Percentiles rank a stretch among this genome's conserved stretches.
Evolutionary conservation across 1,139 yeast species (phyloP).

Genomic region (Debaryomyces singareniensis): DNA sequence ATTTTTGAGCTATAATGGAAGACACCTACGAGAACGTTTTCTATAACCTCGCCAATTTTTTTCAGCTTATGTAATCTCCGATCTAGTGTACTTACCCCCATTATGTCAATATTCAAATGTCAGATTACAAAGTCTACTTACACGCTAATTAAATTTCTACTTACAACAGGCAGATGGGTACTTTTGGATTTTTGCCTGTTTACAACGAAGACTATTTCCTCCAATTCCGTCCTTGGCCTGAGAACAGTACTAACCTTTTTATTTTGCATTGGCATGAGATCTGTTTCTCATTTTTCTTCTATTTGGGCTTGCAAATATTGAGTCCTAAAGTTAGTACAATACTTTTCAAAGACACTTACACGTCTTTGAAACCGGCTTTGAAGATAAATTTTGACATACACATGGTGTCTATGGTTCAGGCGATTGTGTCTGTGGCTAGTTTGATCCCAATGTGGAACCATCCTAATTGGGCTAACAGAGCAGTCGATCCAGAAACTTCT

Average conservation of each 20-base stretch:
- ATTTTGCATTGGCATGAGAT: conserved; percentile 54
- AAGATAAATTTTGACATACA: conserved; percentile 80
- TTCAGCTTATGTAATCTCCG: too few relatives aligned
- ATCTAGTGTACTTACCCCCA: too few relatives aligned
- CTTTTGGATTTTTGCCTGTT: conserved; percentile 15
- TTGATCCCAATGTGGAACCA: conserved; percentile 58
- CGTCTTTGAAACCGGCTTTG: conserved; percentile 36
- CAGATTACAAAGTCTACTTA: too few relatives aligned
- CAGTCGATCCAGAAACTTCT: conserved; percentile 31
- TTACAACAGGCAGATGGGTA: background rate
- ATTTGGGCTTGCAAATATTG: conserved; percentile 30
- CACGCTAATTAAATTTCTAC: background rate
- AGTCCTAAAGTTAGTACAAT: conserved; percentile 28
- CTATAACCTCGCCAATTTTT: too few relatives aligned
- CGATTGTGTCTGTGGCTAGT: conserved; percentile 48
- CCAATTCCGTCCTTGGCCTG: conserved; percentile 43
- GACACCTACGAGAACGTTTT: too few relatives aligned
- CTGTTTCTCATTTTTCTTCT: conserved; percentile 31
- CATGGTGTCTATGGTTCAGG: conserved; percentile 81
- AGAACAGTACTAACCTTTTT: conserved; percentile 16
- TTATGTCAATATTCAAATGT: too few relatives aligned
- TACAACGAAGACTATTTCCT: conserved; percentile 38
- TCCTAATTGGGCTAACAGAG: conserved; percentile 36
- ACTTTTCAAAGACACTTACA: conserved; percentile 44
- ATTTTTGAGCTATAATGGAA: background rate